Percentiles rank a stretch among this genome's conserved stretches.
phyloP scores from a whole-genome alignment of 75 land plant species.

The Isoetes taiwanensis region DNA sequence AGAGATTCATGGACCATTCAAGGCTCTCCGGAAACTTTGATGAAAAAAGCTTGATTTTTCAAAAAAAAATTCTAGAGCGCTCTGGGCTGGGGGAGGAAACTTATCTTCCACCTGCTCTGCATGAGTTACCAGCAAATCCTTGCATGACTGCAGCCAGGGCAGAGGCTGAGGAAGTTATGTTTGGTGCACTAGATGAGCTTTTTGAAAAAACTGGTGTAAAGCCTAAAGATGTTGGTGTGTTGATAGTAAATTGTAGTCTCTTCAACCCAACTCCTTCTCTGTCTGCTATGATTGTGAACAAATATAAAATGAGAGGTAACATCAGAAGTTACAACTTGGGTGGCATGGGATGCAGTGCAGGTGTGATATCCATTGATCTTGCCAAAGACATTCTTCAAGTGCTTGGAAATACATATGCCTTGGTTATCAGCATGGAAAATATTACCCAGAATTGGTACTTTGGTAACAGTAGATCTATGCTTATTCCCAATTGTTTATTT shows the following conservation, averaged over 20 bases:
- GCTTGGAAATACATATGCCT: background rate
- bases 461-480: background rate
- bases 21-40: constrained; percentile 34
- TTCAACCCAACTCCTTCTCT: constrained; percentile 63
- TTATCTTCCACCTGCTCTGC: constrained; percentile 38
- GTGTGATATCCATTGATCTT: constrained; percentile 53
- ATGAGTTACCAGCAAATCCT: constrained; percentile 28
- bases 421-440: background rate
- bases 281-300: constrained; percentile 58
- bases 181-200: constrained; percentile 31
- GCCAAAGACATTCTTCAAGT: constrained; percentile 58
- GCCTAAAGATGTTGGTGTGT: constrained; percentile 31
- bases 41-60: constrained; percentile 34
- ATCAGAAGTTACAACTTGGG: constrained; percentile 48
- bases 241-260: constrained; percentile 55
- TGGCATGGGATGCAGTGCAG: constrained; percentile 75
- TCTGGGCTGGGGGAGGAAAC: constrained; percentile 46
- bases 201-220: constrained; percentile 19
- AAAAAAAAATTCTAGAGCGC: constrained; percentile 42
- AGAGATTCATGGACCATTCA: constrained; percentile 37
- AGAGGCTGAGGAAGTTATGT: constrained; percentile 50
- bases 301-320: constrained; percentile 56
- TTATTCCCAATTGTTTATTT: background rate
- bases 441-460: constrained; percentile 8
- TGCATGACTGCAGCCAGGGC: constrained; percentile 44